Evolutionary conservation across 176 grass and related monocot species (phyloP), one percentile per base, ranked within the genome.

Genomic region (Eragrostis curvula): DNA sequence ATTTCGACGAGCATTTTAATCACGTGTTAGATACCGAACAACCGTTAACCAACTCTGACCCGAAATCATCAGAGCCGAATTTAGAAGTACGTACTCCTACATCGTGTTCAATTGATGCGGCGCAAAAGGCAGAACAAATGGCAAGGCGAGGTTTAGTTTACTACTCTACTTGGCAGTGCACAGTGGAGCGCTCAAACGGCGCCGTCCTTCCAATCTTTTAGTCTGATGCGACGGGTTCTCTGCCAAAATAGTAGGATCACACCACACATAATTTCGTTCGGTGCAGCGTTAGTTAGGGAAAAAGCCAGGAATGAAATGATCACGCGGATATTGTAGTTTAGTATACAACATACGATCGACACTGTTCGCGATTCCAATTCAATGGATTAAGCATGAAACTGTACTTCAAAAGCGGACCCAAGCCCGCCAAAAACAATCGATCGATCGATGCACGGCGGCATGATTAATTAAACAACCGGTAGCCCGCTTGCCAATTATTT

Each of bases 321-420:
- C 48, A 21, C 7, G 6, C 63, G 9, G n/a, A 57, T 70, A 55
- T 5, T 28, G 1, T 69, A 43, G 36, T 45, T 56, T 68, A 46
- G 71, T 28, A 20, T 28, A 20, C 49, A 12, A 30, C 41, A 45
- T 57, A 81, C 55, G 49, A 14, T 6, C 55, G 49, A 14, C 3
- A 0, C 23, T 55, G 32, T 18, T 8, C 17, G 73, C 14, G 53
- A 73, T 66, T 27, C 67, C 28, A 79, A 10, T 84, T 68, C 60
- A 43, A 28, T 60, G 8, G 29, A 79, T 12, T 59, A 59, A 51
- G 68, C 81, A 73, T 75, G 32, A 36, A 36, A 36, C 32, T 36
- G 62, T 84, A 81, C 71, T 81, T 77, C 7, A 23, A 89, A 80
- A 81, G 77, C 28, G 17, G 66, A 32, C 10, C 27, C 20, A 14